A percentile compares a stretch with the other conserved stretches of the same genome.
Evolutionary conservation across 106 monocot genomes (phyloP).

Genomic region (Dactylorhiza incarnata): DNA sequence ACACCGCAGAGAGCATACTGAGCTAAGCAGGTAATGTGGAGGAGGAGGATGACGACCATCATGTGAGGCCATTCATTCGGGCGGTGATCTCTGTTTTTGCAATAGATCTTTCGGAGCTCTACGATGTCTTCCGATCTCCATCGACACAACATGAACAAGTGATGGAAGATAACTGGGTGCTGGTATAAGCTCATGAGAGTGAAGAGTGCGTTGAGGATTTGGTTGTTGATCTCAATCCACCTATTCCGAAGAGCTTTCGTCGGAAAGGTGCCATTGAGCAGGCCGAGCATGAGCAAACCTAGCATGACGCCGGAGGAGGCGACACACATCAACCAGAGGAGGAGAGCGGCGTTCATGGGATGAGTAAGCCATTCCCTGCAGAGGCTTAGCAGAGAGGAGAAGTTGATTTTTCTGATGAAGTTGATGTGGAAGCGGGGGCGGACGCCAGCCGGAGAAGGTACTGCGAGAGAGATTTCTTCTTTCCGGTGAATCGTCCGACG

Average conservation of each 20-base stretch:
- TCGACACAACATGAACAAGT: constrained; percentile 42
- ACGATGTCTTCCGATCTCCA: constrained; percentile 37
- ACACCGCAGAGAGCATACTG: constrained; percentile 60
- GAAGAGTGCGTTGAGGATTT: constrained; percentile 59
- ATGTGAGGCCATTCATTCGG: constrained; percentile 59
- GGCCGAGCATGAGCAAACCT: constrained; percentile 56
- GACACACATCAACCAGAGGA: constrained; percentile 46
- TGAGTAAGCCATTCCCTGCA: constrained; percentile 48
- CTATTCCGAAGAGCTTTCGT: constrained; percentile 9
- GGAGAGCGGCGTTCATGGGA: constrained; percentile 53
- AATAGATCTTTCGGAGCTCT: constrained; percentile 48
- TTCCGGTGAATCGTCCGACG: constrained; percentile 8
- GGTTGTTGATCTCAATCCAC: constrained; percentile 37
- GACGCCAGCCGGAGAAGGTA: constrained; percentile 31
- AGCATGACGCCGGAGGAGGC: constrained; percentile 36
- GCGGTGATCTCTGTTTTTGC: constrained; percentile 52
- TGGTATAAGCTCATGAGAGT: constrained; percentile 68
- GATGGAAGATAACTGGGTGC: constrained; percentile 42
- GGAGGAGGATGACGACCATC: constrained; percentile 52
- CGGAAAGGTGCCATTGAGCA: constrained; percentile 32
- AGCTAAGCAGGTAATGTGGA: constrained; percentile 55
- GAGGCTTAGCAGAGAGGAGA: constrained; percentile 10
- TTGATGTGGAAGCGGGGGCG: constrained; percentile 17
- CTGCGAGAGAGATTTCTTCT: constrained; percentile 25
- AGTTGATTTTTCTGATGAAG: constrained; percentile 17